Evolutionary conservation across 1,139 yeast genomes (phyloP), one percentile per base, ranked within the genome.

Genomic region (Pichia sp.): DNA sequence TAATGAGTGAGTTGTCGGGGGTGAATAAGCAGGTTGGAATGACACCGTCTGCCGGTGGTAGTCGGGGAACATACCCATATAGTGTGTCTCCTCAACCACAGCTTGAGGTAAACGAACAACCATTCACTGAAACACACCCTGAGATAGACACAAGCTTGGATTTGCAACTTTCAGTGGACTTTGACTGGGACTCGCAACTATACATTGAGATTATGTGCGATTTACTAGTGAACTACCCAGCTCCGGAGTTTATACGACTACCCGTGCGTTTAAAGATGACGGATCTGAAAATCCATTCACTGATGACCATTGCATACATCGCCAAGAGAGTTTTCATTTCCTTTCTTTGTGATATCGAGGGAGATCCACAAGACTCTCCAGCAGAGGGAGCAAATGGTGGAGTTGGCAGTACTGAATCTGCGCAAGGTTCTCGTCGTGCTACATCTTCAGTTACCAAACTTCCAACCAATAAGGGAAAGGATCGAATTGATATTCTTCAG

Each of bases 141-240:
- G 22, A 22, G 11, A 4, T 15, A 13, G 69, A 71, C n/a, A 41
- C 35, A n/a, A 30, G 36, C 12, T 32, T 41, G 38, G 97, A 91
- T 52, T 60, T 85, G 1, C 98, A 91, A 56, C 62, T 87, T 29
- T 69, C 85, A 21, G 64, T 82, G 14, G 96, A 88, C 49, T 55
- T 88, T 26, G 72, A 78, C 41, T 91, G 91, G 58, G 69, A 74
- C 32, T 96, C 98, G 1, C 81, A 87, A 44, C 62, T 87, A 48
- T 70, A 72, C 40, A 63, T 91, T 12, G 88, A 84, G 35, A 60
- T 91, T 9, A 69, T 77, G 11, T 94, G 93, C 2, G 83, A 83
- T 31, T 61, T 91, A 30, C 66, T 86, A 25, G 74, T 91, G 32
- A 88, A 91, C 53, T 91, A 87, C 52, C 98, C 98, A 1, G 80